Evolutionary conservation across 495 filamentous ascomycete genomes (phyloP).

Genomic region (Penicillium flavigenum): DNA sequence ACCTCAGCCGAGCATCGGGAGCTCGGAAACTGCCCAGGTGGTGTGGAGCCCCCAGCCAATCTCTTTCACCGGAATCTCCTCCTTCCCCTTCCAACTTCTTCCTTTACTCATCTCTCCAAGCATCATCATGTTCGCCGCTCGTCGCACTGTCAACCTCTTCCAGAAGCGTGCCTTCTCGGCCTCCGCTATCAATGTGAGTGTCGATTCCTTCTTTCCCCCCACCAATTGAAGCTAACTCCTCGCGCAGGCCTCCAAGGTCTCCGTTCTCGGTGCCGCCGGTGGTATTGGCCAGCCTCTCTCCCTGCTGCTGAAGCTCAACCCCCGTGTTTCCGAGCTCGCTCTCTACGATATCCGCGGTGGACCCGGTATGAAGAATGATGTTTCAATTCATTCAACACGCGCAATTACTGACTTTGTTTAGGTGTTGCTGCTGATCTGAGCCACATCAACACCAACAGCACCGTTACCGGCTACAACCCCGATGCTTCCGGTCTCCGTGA

Average conservation of each 20-base stretch:
- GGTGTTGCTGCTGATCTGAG: conserved; percentile 97
- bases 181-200: conserved; percentile 79
- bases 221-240: conserved; percentile 10
- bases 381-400: background rate
- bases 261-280: conserved; percentile 92
- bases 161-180: conserved; percentile 94
- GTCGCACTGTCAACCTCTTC: conserved; percentile 64
- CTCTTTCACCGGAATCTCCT: conserved; percentile 29
- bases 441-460: conserved; percentile 99
- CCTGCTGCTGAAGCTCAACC: conserved; percentile 97
- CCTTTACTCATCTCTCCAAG: conserved; percentile 20
- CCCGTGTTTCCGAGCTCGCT: conserved; percentile 83
- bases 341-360: conserved; percentile 96
- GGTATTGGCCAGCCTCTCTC: conserved; percentile 98
- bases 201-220: conserved; percentile 14
- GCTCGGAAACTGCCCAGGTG: conserved; percentile 17
- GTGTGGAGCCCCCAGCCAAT: conserved; percentile 18
- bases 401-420: conserved; percentile 31
- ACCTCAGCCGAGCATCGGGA: conserved; percentile 18
- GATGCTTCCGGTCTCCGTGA: conserved; percentile 70
- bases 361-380: conserved; percentile 63
- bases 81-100: conserved; percentile 15
- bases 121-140: conserved; percentile 69
- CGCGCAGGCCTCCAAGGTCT: conserved; percentile 87
- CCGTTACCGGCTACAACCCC: conserved; percentile 82